These are phyloP conservation scores for Kluyveromyces aestuarii DNA, from an alignment of 805 yeast genomes.

Conservation along the genomic window DNA sequence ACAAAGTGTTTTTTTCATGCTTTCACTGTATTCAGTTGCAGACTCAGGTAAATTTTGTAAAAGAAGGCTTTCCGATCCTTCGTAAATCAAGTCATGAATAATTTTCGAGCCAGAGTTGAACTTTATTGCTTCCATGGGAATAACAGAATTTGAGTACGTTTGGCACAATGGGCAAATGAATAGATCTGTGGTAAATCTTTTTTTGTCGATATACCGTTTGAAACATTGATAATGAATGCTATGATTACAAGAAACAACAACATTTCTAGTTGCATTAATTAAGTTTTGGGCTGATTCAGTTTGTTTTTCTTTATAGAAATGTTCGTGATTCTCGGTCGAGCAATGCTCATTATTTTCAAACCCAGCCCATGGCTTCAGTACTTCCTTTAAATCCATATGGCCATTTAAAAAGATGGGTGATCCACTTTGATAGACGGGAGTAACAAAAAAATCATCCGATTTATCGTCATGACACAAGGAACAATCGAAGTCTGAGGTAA, in stretches of 20 bases:
- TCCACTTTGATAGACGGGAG: conserved; percentile 42
- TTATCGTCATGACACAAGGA: conserved; percentile 52
- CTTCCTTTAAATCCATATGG: conserved; percentile 16
- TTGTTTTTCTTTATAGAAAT: conserved; percentile 12
- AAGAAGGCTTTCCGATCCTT: background rate
- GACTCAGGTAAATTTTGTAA: background rate
- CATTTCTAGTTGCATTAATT: conserved; percentile 14
- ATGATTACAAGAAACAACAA: conserved; percentile 84
- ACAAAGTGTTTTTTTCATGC: background rate
- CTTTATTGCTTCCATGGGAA: conserved; percentile 21
- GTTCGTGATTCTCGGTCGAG: conserved; percentile 12
- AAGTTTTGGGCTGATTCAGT: conserved; percentile 7
- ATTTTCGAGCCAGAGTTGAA: background rate
- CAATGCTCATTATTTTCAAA: conserved; percentile 21
- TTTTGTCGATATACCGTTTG: conserved; percentile 52
- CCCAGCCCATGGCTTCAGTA: conserved; percentile 22
- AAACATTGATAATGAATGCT: conserved; percentile 83
- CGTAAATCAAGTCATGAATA: background rate
- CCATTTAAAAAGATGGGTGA: conserved; percentile 42
- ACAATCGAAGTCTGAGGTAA: conserved; percentile 31
- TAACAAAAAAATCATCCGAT: conserved; percentile 43
- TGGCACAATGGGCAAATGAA: conserved; percentile 94
- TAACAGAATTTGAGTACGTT: conserved; percentile 39
- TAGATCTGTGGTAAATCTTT: conserved; percentile 49
- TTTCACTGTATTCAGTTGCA: background rate